Base-by-base conservation (phyloP, 352 stramenopile species). In the Phytophthora ohioensis region DNA sequence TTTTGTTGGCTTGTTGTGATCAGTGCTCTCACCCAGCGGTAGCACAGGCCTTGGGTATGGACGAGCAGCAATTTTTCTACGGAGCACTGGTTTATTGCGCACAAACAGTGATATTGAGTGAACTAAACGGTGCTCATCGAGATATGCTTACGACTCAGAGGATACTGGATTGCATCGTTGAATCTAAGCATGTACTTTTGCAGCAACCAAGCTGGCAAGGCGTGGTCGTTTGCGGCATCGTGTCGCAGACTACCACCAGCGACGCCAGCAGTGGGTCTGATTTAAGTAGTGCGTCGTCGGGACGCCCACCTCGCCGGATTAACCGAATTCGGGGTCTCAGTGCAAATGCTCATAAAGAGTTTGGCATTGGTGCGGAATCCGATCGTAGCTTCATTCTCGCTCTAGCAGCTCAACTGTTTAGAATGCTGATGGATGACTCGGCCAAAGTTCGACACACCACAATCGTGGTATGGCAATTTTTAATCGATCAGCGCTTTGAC, bases 41-140 rank as follows among this genome's bases (percentile, higher is more conserved):
- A 12, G 65, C 31, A 0, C 77, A 86, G 58, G 32, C 78, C 1
- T 32, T 95, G 17, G 83, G 85, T 6, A 49, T 54, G 0, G 85
- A 92, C 34, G 72, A 85, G 11, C 83, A 92, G 31, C 87, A 88
- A 13, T 92, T 93, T 42, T 90, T 93, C 63, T 92, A 91, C 53
- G 78, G 81, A 3, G 80, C 75, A 5, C 63, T 95, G 4, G 78
- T 95, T 11, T 95, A 91, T 52, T 90, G 75, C 27, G 64, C 69
- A 1, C 85, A 95, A 67, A 76, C 64, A 0, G 80, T 87, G 7
- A 12, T 91, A 2, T 51, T 95, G 31, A 87, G 73, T 45, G 85
- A 92, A 36, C 54, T 95, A 10, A 76, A 69, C 34, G 76, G 78
- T n/a, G 48, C 63, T 8, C 84, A 93, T 45, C 71, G 71, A 56